Percentiles rank a stretch among this genome's conserved stretches.
Evolutionary conservation across 2,329 filamentous ascomycete genomes (phyloP).

Genomic region (Byssothecium circinans): DNA sequence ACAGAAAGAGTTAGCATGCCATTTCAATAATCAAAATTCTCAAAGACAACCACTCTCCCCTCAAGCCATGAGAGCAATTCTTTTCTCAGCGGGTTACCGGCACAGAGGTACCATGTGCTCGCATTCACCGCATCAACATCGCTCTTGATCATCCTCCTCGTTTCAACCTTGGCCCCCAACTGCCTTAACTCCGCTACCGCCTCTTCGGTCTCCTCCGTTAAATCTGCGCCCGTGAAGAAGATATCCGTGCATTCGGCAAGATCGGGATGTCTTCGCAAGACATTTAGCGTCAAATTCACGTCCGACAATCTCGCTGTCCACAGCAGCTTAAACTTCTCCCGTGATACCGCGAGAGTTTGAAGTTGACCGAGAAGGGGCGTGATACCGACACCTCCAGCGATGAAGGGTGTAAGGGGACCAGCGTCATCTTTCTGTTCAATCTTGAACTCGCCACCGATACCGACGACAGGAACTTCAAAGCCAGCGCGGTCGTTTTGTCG

Average conservation of each 20-base stretch:
- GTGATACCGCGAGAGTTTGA: slow-evolving; percentile 21
- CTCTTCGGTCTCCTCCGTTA: slow-evolving; percentile 25
- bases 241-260: slow-evolving; percentile 59
- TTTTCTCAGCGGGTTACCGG: slow-evolving; percentile 54
- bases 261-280: slow-evolving; percentile 55
- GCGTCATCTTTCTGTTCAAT: slow-evolving; percentile 40
- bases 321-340: slow-evolving; percentile 56
- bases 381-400: slow-evolving; percentile 81
- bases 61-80: slow-evolving; percentile 53
- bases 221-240: slow-evolving; percentile 62
- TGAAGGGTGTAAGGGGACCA: slow-evolving; percentile 57
- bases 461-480: slow-evolving; percentile 68
- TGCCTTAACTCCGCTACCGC: slow-evolving; percentile 35
- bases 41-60: slow-evolving; percentile 51
- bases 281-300: slow-evolving; percentile 62
- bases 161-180: slow-evolving; percentile 39
- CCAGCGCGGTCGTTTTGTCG: slow-evolving; percentile 54
- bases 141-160: slow-evolving; percentile 49
- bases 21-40: slow-evolving; percentile 54
- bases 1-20: too few relatives aligned
- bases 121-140: slow-evolving; percentile 47
- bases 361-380: slow-evolving; percentile 77
- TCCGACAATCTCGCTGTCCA: slow-evolving; percentile 70
- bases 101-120: slow-evolving; percentile 63
- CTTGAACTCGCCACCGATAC: slow-evolving; percentile 69